Evolutionary conservation across 2,329 filamentous ascomycete species (phyloP), one percentile per base, ranked within the genome.

Genomic region (Zasmidium angulare): DNA sequence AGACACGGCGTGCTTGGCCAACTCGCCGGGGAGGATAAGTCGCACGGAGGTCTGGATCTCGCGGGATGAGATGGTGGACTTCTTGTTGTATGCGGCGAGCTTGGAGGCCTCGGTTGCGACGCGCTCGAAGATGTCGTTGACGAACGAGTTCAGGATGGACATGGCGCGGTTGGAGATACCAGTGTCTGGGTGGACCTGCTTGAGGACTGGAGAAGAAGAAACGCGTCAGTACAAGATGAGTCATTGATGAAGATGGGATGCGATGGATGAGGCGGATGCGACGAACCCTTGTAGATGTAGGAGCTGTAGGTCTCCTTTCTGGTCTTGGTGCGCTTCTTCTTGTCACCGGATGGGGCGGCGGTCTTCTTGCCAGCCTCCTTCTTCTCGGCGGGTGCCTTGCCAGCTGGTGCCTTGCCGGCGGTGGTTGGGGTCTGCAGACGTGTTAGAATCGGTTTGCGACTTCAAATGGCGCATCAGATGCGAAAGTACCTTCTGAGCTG

Each of bases 301-400:
- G 91, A 96, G 71, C 90, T 96, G 86, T 99, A 99, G n/a, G 95
- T 99, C 86, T 99, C 95, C 90, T 98, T 98, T 83, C 95, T 89
- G 70, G 93, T 91, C 93, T 99, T 99, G 84, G 92, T 96, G 77
- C 95, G 91, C 93, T 98, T 99, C 91, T 99, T 99, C 92, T 98
- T 98, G 74, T 98, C 95, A 68, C 95, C 95, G 58, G 91, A 87
- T 64, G 93, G 87, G 62, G 93, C 91, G 70, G 86, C 82, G 52
- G 95, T 98, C 90, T 98, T 99, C 91, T 99, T 99, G 85, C 93
- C 95, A 68, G 93, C 95, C 83, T 98, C 93, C 89, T 98, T 97
- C 90, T 97, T 97, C 88, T 97, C 93, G 76, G 89, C 90, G 62
- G 93, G 92, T 50, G 87, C 86, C 79, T 89, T 89, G 75, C 85